Conservation (phyloP, 2,329 filamentous ascomycete genomes). For the Dactylellina leptospora region DNA sequence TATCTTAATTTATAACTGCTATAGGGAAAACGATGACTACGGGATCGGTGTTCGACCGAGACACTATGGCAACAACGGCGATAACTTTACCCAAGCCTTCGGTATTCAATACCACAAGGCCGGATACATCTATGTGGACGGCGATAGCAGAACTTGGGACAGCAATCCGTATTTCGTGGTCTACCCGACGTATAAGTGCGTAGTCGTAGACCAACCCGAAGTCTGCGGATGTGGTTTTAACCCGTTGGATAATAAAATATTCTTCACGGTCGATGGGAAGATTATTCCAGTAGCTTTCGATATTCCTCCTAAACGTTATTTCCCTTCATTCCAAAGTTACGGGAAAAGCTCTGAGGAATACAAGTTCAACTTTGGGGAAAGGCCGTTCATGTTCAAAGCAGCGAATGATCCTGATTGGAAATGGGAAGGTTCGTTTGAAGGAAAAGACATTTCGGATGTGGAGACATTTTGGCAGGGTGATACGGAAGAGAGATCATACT, state of each 20-base stretch:
- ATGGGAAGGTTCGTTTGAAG: conserved; percentile 13
- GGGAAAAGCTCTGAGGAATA: background rate
- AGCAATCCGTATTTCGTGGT: too few species aligned
- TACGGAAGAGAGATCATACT: background rate
- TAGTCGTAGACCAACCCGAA: background rate
- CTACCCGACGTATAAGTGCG: too few species aligned
- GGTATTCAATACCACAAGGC: too few species aligned
- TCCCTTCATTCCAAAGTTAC: background rate
- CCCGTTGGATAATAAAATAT: conserved; percentile 3
- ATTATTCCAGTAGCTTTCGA: background rate
- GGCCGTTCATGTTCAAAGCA: conserved; percentile 6
- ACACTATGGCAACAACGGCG: too few species aligned
- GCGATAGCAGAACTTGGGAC: too few species aligned
- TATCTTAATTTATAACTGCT: too few species aligned
- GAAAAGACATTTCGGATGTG: conserved; percentile 2
- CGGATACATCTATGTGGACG: too few species aligned
- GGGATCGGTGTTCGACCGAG: too few species aligned
- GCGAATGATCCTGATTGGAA: conserved; percentile 14
- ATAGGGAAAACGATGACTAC: too few species aligned
- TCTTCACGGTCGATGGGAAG: conserved; percentile 25
- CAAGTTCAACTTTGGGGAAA: conserved; percentile 10
- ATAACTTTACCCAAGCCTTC: too few species aligned
- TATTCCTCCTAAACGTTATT: background rate
- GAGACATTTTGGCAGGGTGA: background rate
- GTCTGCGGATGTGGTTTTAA: conserved; percentile 18